Conservation (phyloP, 805 yeast genomes). For the Danielia oregonensis region DNA sequence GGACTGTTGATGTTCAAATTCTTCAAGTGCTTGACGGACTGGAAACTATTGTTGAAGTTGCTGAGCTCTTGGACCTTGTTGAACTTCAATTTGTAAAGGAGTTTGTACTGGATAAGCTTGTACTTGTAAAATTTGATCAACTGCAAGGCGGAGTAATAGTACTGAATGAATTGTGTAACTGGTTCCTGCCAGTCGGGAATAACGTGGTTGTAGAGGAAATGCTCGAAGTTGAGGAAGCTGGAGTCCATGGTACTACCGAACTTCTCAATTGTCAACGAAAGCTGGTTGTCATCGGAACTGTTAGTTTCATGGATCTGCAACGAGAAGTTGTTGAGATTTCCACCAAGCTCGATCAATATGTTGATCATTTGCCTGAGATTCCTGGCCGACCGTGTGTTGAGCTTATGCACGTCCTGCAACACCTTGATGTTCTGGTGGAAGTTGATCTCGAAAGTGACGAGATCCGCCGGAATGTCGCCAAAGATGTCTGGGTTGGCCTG, state of each 20-base stretch:
- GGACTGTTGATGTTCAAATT: conserved; percentile 36
- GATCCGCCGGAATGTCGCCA: conserved; percentile 26
- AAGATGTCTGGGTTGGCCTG: conserved; percentile 14
- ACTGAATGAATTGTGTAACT: conserved; percentile 44
- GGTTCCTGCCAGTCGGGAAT: conserved; percentile 49
- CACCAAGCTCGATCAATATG: conserved; percentile 50
- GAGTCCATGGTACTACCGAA: conserved; percentile 53
- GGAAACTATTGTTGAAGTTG: conserved; percentile 19
- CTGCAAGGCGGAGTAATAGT: conserved; percentile 40
- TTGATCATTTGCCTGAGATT: conserved; percentile 37
- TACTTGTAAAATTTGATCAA: conserved; percentile 47
- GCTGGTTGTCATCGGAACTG: conserved; percentile 19
- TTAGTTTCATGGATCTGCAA: conserved; percentile 35
- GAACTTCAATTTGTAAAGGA: conserved; percentile 37
- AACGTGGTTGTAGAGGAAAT: conserved; percentile 34
- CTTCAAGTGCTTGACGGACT: conserved; percentile 25
- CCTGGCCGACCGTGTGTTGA: conserved; percentile 35
- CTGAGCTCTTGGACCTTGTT: conserved; percentile 35
- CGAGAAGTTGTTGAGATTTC: conserved; percentile 53
- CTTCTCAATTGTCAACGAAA: conserved; percentile 39
- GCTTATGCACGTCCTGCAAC: conserved; percentile 32
- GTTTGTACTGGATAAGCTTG: conserved; percentile 48
- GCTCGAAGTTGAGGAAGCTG: conserved; percentile 47
- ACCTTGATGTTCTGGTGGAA: conserved; percentile 32
- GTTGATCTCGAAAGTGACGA: conserved; percentile 31